Percentiles rank a stretch among this genome's conserved stretches.
phyloP scores from a whole-genome alignment of 371 early-diverging fungal genomes.

The Rhizopus sp. region DNA sequence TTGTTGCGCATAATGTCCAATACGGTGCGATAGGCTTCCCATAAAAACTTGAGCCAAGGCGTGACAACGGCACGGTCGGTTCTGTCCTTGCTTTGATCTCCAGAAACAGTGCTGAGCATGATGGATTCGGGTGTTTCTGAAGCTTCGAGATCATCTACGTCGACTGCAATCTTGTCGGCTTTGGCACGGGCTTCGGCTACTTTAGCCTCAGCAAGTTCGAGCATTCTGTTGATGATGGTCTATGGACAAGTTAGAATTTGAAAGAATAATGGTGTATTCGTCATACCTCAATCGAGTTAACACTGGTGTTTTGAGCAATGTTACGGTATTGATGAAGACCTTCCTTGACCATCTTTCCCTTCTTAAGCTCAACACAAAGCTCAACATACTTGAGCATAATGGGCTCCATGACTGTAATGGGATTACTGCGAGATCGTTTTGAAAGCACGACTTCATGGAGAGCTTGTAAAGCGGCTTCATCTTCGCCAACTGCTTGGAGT shows the following conservation, averaged over 20 bases:
- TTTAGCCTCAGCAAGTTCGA: conserved; percentile 85
- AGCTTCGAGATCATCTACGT: conserved; percentile 95
- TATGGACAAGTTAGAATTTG: conserved; percentile 18
- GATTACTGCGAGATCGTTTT: conserved; percentile 82
- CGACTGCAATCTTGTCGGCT: conserved; percentile 85
- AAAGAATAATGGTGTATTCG: neutral
- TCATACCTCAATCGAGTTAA: conserved; percentile 84
- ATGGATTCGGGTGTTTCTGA: conserved; percentile 97
- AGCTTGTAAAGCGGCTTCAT: conserved; percentile 83
- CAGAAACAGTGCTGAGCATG: conserved; percentile 91
- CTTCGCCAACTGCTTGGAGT: conserved; percentile 89
- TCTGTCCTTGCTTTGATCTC: conserved; percentile 93
- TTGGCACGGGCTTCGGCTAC: conserved; percentile 90
- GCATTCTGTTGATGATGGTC: conserved; percentile 83
- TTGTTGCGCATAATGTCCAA: conserved; percentile 97
- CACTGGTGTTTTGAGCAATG: conserved; percentile 92
- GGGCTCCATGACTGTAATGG: conserved; percentile 83
- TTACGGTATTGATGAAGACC: conserved; percentile 89
- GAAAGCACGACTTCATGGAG: conserved; percentile 91
- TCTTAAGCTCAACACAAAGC: conserved; percentile 78
- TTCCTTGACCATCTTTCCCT: conserved; percentile 93
- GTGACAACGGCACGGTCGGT: conserved; percentile 97
- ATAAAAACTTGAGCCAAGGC: conserved; percentile 97
- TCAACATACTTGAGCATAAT: conserved; percentile 93
- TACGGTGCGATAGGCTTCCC: conserved; percentile 97